Base-by-base conservation (phyloP, 768 basidiomycete species). In the Strobilomyces dryophilus region DNA sequence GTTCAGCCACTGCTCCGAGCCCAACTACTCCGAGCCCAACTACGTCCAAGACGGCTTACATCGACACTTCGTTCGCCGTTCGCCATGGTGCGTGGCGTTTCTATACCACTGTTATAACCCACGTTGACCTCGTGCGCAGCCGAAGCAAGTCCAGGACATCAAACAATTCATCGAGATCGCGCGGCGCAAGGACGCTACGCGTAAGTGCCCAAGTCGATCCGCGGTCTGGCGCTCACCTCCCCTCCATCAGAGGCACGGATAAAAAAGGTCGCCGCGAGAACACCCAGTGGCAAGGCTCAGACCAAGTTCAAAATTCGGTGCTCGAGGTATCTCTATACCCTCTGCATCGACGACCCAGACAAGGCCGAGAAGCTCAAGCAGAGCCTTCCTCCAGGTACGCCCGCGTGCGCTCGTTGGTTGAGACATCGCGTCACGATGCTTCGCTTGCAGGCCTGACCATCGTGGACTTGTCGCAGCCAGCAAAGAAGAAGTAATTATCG, bases 241-340 rank as follows among this genome's bases (percentile, higher is more conserved):
- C n/a, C 29, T 6, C 26, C 31, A 43, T 24, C 73, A 98, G 95
- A 92, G 81, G 93, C 91, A 55, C 91, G 93, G 74, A 97, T 98
- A 84, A 98, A 98, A 80, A 97, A 95, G 80, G 87, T 87, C 56
- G 78, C 82, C 54, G 76, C 88, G 36, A 83, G 79, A 71, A 73
- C 78, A 29, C 70, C 83, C 32, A 79, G 80, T 46, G 87, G 83
- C 64, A 92, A 92, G 77, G 78, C 79, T 34, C 79, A 84, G 74
- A 95, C 90, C 69, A 99, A 98, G 78, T 98, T 98, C 85, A 99
- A 99, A 83, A 84, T 99, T 70, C 83, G 97, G 71, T 98, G 95
- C 79, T 88, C 90, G 55, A 82, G 90, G 71, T 94, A 94, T 74
- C 86, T 95, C 56, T 99, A 99, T 86, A 98, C 97, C n/a, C 83